Conservation (phyloP, 306 rosid genomes). For the Clitoria ternatea region DNA sequence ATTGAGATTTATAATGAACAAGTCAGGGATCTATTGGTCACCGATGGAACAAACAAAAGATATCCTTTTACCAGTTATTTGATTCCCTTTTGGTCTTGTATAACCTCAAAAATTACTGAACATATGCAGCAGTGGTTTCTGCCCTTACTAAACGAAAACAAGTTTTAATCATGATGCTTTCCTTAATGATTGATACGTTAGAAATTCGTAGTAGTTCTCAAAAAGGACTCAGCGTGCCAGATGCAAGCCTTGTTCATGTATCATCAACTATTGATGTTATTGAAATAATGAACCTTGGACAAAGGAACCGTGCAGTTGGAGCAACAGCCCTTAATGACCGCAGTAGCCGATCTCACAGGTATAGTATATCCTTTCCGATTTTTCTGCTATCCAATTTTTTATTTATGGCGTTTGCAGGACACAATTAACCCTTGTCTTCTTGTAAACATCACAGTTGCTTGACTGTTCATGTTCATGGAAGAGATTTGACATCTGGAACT, state of each 20-base stretch:
- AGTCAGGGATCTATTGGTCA: slow-evolving; percentile 92
- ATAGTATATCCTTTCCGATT: neutral
- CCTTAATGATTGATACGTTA: slow-evolving; percentile 64
- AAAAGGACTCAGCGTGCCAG: slow-evolving; percentile 88
- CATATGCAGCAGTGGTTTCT: neutral
- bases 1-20: slow-evolving; percentile 97
- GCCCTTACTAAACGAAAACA: slow-evolving; percentile 4
- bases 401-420: neutral
- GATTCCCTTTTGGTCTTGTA: neutral
- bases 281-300: slow-evolving; percentile 92
- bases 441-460: slow-evolving; percentile 64
- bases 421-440: slow-evolving; percentile 12
- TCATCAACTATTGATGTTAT: slow-evolving; percentile 85
- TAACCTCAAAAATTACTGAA: neutral
- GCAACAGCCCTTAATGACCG: slow-evolving; percentile 98
- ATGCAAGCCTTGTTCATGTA: slow-evolving; percentile 78
- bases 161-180: slow-evolving; percentile 16
- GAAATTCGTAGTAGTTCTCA: slow-evolving; percentile 91
- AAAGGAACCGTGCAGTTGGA: slow-evolving; percentile 88
- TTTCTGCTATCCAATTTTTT: neutral
- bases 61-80: slow-evolving; percentile 62
- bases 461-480: slow-evolving; percentile 98
- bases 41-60: slow-evolving; percentile 86
- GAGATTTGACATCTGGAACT: slow-evolving; percentile 78
- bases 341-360: slow-evolving; percentile 99